A percentile compares a stretch with the other conserved stretches of the same genome.
These are phyloP conservation scores for Eimeria zaria DNA, from an alignment of 169 alveolate genomes.

Conservation along the genomic window DNA sequence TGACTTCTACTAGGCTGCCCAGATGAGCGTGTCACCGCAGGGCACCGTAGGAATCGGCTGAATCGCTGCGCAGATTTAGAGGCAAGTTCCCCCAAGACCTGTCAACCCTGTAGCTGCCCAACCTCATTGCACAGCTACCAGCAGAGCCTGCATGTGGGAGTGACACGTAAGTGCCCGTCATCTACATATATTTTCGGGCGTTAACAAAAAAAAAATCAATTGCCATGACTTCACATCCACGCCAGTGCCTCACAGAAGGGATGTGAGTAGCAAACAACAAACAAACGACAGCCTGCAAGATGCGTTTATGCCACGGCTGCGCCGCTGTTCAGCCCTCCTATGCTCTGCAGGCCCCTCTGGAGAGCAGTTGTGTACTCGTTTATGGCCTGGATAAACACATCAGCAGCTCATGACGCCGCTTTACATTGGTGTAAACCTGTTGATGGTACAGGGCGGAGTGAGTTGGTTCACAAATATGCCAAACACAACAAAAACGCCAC, in stretches of 20 bases:
- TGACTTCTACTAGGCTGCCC: too few species aligned
- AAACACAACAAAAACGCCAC: neutral
- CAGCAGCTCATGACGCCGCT: neutral
- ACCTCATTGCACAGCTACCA: neutral
- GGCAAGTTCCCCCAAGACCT: neutral
- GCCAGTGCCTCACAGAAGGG: neutral
- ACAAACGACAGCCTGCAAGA: neutral
- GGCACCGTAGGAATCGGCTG: neutral
- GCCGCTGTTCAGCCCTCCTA: constrained; percentile 29
- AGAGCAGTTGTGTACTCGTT: constrained; percentile 59
- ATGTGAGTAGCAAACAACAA: neutral
- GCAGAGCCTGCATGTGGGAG: neutral
- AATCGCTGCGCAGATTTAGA: neutral
- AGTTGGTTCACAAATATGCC: neutral
- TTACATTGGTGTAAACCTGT: neutral
- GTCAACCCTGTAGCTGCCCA: neutral
- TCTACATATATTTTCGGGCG: neutral
- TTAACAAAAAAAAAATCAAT: neutral
- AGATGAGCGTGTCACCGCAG: neutral
- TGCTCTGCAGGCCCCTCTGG: constrained; percentile 37
- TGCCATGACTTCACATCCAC: neutral
- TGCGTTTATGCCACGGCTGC: constrained; percentile 1
- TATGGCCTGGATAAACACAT: neutral
- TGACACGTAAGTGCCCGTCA: neutral
- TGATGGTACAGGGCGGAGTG: neutral